phyloP scores from a whole-genome alignment of 148 eudicot species.

The Tetragonia tetragonoides region DNA sequence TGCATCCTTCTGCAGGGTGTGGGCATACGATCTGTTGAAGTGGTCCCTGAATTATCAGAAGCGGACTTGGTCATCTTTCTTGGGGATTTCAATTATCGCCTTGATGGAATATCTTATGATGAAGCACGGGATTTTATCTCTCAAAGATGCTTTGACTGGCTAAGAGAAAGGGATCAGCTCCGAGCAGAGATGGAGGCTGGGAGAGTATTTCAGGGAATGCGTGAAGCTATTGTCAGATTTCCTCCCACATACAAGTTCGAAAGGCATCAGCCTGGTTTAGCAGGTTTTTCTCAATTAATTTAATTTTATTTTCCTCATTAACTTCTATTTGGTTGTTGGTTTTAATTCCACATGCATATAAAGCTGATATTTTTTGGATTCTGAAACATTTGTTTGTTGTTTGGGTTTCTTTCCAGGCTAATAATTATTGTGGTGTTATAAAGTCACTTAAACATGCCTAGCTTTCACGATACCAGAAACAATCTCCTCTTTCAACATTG shows the following conservation, averaged over 20 bases:
- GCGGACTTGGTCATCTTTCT: conserved; percentile 95
- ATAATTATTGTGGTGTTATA: background rate
- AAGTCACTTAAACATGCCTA: background rate
- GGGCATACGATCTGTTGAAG: conserved; percentile 50
- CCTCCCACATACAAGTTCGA: conserved; percentile 98
- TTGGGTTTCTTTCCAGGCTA: background rate
- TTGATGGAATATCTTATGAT: conserved; percentile 92
- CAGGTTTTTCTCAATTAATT: conserved; percentile 45
- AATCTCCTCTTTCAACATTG: background rate
- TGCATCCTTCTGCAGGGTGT: conserved; percentile 40
- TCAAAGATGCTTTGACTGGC: conserved; percentile 97
- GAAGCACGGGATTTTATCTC: conserved; percentile 97
- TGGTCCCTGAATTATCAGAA: conserved; percentile 80
- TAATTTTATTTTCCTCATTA: background rate
- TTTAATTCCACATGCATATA: background rate
- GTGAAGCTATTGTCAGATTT: conserved; percentile 77
- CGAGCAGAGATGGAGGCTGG: conserved; percentile 89
- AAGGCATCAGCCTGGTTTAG: conserved; percentile 80
- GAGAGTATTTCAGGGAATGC: conserved; percentile 96
- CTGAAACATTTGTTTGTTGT: background rate
- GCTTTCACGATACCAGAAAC: background rate
- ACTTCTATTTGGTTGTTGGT: background rate
- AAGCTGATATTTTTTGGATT: background rate
- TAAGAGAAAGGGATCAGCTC: conserved; percentile 87
- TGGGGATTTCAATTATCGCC: conserved; percentile 95